Conservation (phyloP, 768 basidiomycete genomes). For the Exidia glandulosa region DNA sequence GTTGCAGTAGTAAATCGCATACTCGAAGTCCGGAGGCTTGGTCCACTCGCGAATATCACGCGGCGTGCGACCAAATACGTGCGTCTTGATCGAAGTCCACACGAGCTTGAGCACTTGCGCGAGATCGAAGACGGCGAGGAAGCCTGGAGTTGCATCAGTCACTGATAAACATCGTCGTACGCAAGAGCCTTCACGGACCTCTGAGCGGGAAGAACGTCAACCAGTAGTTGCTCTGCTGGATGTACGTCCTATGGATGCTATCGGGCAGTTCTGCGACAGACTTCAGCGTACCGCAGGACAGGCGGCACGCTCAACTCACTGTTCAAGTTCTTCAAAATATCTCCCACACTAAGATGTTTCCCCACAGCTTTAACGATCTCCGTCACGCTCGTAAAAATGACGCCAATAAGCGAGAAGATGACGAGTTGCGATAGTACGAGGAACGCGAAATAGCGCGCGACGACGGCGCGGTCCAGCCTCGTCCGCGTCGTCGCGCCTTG, state of each 20-base stretch:
- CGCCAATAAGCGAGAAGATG: conserved; percentile 88
- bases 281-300: too few species aligned
- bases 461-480: conserved; percentile 78
- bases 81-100: conserved; percentile 75
- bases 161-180: not conserved
- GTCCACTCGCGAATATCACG: conserved; percentile 86
- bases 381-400: conserved; percentile 57
- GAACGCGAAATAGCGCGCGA: conserved; percentile 89
- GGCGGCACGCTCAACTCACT: too few species aligned
- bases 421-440: conserved; percentile 88
- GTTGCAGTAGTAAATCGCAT: conserved; percentile 64
- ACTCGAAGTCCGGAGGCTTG: conserved; percentile 82
- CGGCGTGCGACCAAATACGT: conserved; percentile 70
- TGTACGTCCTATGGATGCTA: conserved; percentile 76
- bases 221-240: conserved; percentile 88
- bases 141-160: conserved; percentile 50
- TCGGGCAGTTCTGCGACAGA: conserved; percentile 49
- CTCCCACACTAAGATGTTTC: conserved; percentile 32
- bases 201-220: conserved; percentile 70
- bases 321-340: conserved; percentile 30
- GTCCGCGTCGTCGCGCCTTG: conserved; percentile 64
- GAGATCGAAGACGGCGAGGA: conserved; percentile 88
- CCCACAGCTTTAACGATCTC: conserved; percentile 39
- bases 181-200: conserved; percentile 34
- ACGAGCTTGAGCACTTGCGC: conserved; percentile 90